Base-by-base conservation (phyloP, 164 flowering plant genomes). In the Brasenia schreberi region DNA sequence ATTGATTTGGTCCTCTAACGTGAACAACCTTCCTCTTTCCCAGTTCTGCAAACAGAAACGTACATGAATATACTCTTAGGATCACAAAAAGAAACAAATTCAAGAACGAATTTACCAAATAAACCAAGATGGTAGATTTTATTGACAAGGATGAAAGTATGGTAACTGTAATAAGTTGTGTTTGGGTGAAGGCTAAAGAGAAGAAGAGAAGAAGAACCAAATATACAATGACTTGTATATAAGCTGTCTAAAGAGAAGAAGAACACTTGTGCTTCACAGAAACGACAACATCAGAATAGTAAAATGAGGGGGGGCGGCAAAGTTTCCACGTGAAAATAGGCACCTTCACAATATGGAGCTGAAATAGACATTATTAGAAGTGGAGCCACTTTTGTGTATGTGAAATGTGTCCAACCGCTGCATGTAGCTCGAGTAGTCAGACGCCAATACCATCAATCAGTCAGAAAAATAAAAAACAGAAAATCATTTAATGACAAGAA, bases 1-100 rank as follows among this genome's bases (percentile, higher is more conserved):
- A 71, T 85, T 81, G 69, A 84, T 84, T 78, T 94, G 97, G 60
- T 94, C 95, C 73, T 90, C 78, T 44, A 94, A 76, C 42, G 98
- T 86, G 77, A 87, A 94, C 67, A 87, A 68, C 75, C 73, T 80
- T 67, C 96, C 86, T 43, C 59, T 52, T 75, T 86, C 95, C 92
- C 87, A 90, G 70, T 86, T 67, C 98, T 94, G 17, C 53, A 45
- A 45, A 7, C 17, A 7, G 42, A 19, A 63, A 63, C 7, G 61
- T 53, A 59, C 12, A 7, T 45, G 0, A 45, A 45, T 7, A 4
- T 45, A 45, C 53, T 4, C 12, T 45, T 45, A 45, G 7, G 11
- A 45, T 7, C 53, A 45, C 11, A 45, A 45, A 45, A 12, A 7
- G 6, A 7, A 12, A 45, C 2, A 4, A 12, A 45, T 2, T 7